Conservation (phyloP, 495 filamentous ascomycete species). For the Pyrenopolyporus hunteri region DNA sequence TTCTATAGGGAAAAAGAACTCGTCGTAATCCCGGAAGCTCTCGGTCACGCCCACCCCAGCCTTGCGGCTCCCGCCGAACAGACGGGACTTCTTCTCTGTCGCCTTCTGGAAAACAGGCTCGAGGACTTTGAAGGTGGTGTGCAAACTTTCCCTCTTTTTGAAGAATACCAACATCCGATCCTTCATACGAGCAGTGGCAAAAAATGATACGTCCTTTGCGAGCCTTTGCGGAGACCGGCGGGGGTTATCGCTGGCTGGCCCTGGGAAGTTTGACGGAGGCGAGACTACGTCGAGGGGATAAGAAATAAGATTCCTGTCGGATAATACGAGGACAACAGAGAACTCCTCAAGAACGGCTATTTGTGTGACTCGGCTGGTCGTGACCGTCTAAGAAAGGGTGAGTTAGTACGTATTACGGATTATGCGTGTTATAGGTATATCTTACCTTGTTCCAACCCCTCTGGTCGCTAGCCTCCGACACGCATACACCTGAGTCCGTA, state of each 20-base stretch:
- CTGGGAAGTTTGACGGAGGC: conserved; percentile 67
- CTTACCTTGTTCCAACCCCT: conserved; percentile 85
- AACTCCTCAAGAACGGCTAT: conserved; percentile 96
- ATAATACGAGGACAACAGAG: conserved; percentile 84
- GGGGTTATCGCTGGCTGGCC: conserved; percentile 65
- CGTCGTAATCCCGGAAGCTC: conserved; percentile 96
- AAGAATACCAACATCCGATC: conserved; percentile 93
- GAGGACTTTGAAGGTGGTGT: conserved; percentile 93
- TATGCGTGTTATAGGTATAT: conserved; percentile 24
- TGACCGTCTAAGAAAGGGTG: conserved; percentile 67
- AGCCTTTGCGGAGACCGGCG: conserved; percentile 88
- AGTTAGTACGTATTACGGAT: conserved; percentile 11
- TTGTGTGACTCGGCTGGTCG: conserved; percentile 79
- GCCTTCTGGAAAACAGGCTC: conserved; percentile 93
- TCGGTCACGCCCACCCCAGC: conserved; percentile 75
- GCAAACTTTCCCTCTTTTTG: conserved; percentile 91
- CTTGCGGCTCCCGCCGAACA: conserved; percentile 62
- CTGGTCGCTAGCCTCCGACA: conserved; percentile 82
- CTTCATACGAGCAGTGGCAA: conserved; percentile 94
- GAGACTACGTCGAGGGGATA: conserved; percentile 93
- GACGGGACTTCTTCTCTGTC: conserved; percentile 72
- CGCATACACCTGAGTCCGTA: conserved; percentile 91
- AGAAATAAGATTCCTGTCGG: conserved; percentile 89
- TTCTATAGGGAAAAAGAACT: conserved; percentile 98
- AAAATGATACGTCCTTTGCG: conserved; percentile 94